phyloP scores from a whole-genome alignment of 345 rosid genomes.

The Punica granatum region DNA sequence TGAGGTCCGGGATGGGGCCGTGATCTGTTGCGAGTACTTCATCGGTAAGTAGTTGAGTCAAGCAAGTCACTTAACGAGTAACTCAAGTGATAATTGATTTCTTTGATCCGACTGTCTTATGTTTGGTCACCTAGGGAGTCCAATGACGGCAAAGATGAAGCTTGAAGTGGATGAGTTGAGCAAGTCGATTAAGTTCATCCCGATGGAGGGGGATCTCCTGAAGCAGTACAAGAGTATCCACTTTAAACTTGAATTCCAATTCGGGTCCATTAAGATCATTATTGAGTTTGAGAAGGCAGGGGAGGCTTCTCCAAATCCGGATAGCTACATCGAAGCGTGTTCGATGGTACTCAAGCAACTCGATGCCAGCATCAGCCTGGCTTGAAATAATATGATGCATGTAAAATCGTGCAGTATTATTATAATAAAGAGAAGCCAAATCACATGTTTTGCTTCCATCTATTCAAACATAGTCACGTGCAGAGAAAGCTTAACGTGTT shows the following conservation, averaged over 20 bases:
- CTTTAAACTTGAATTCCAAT: neutral
- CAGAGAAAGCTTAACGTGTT: too few species aligned
- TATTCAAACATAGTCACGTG: too few species aligned
- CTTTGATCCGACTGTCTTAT: neutral
- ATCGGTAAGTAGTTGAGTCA: neutral
- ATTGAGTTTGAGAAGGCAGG: slow-evolving; percentile 6
- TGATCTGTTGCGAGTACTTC: neutral
- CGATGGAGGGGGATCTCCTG: slow-evolving; percentile 6
- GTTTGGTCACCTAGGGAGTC: neutral
- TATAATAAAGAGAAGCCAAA: too few species aligned
- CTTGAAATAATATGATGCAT: too few species aligned
- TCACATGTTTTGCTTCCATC: too few species aligned
- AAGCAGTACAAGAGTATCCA: slow-evolving; percentile 1
- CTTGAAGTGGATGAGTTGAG: slow-evolving; percentile 2
- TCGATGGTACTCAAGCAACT: neutral
- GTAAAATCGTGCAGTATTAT: too few species aligned
- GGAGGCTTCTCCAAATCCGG: neutral
- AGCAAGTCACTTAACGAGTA: too few species aligned
- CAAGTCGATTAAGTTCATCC: neutral
- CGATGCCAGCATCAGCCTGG: neutral
- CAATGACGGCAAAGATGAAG: neutral
- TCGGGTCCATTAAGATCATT: neutral
- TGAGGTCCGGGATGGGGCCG: neutral
- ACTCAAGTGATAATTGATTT: neutral
- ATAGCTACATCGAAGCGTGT: neutral